These are phyloP conservation scores for Monascus purpureus DNA, from an alignment of 495 filamentous ascomycete species.

Conservation along the genomic window DNA sequence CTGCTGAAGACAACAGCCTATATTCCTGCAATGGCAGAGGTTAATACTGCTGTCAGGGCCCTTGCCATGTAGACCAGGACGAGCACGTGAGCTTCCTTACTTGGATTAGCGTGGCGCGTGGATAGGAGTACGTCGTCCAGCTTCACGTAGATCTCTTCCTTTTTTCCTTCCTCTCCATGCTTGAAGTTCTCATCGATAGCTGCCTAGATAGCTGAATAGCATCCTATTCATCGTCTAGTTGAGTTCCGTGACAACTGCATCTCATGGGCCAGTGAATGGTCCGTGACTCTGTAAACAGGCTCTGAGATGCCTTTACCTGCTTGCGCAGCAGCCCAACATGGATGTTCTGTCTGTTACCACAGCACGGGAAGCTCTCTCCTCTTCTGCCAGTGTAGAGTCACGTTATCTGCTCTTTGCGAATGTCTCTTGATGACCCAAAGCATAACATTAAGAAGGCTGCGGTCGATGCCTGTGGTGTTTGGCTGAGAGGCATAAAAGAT, in stretches of 20 bases:
- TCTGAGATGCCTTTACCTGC: constrained; percentile 40
- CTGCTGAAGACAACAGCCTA: constrained; percentile 36
- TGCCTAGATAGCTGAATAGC: no score
- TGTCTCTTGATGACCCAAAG: constrained; percentile 51
- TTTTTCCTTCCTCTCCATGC: no score
- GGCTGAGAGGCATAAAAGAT: constrained; percentile 46
- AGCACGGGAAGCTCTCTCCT: constrained; percentile 25
- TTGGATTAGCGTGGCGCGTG: no score
- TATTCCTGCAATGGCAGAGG: neutral
- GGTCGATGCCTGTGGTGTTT: constrained; percentile 51
- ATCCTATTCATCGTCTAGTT: no score
- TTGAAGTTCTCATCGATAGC: no score
- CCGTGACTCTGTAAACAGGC: constrained; percentile 36
- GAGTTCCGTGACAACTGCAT: no score
- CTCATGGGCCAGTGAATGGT: no score
- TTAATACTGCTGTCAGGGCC: constrained; percentile 3
- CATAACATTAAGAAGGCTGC: constrained; percentile 52
- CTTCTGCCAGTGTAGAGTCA: constrained; percentile 43
- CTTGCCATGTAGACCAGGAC: no score
- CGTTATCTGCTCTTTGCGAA: constrained; percentile 39
- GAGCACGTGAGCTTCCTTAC: no score
- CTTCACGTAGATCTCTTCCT: no score
- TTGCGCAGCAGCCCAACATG: constrained; percentile 28
- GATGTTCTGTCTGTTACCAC: constrained; percentile 17
- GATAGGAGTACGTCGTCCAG: no score